phyloP scores from a whole-genome alignment of 1,284 basidiomycete species.

The Apiotrichum akiyoshidainum region DNA sequence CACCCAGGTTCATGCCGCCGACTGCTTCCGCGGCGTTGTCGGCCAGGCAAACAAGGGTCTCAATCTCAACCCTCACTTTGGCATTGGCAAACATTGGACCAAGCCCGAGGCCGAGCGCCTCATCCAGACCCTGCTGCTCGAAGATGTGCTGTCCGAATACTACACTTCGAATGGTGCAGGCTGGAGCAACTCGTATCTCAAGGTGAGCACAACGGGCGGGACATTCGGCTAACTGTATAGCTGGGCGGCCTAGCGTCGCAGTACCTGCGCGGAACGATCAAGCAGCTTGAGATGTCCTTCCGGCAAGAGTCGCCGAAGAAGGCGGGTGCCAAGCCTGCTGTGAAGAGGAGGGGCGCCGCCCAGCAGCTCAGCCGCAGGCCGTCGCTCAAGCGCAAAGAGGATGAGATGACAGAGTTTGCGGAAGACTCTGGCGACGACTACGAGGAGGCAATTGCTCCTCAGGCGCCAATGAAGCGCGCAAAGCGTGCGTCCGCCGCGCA shows the following conservation, averaged over 20 bases:
- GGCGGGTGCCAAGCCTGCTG: not conserved
- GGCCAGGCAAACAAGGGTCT: slow-evolving; percentile 35
- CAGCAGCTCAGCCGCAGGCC: not conserved
- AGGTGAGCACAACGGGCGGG: slow-evolving; percentile 27
- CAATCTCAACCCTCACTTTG: slow-evolving; percentile 36
- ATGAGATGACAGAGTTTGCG: not conserved
- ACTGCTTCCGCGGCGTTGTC: slow-evolving; percentile 43
- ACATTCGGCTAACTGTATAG: too few relatives aligned
- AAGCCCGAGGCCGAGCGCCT: slow-evolving; percentile 44
- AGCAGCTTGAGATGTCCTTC: not conserved
- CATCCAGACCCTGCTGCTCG: slow-evolving; percentile 43
- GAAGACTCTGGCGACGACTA: slow-evolving; percentile 49
- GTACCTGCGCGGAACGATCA: not conserved
- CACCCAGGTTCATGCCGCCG: slow-evolving; percentile 42
- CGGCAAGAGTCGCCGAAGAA: not conserved
- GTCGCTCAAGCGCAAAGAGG: not conserved
- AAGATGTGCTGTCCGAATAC: slow-evolving; percentile 40
- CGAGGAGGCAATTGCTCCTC: slow-evolving; percentile 57
- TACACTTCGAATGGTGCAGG: slow-evolving; percentile 38
- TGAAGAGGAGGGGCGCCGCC: slow-evolving; percentile 52
- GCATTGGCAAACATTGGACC: slow-evolving; percentile 40
- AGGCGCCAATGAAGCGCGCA: not conserved
- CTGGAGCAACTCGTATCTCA: slow-evolving; percentile 47
- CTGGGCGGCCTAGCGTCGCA: not conserved
- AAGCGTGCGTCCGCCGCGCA: not conserved